These are phyloP conservation scores for Penicillium occitanis DNA, from an alignment of 2,329 filamentous ascomycete genomes.

Conservation along the genomic window DNA sequence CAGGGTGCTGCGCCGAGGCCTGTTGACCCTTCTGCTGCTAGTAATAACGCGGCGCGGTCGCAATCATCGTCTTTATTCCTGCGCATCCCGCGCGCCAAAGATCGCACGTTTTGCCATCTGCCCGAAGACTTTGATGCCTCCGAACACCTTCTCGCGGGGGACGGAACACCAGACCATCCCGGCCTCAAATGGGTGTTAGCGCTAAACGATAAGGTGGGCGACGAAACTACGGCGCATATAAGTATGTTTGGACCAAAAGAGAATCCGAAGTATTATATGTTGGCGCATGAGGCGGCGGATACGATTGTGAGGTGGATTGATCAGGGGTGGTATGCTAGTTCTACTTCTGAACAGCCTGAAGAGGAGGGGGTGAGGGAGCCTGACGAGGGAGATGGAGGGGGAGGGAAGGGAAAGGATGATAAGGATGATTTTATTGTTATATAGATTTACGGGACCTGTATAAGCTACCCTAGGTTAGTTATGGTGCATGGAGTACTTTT, in stretches of 20 bases:
- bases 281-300: slow-evolving; percentile 41
- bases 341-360: slow-evolving; percentile 21
- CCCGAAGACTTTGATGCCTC: slow-evolving; percentile 55
- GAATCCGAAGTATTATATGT: slow-evolving; percentile 46
- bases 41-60: neutral
- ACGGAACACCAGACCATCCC: slow-evolving; percentile 24
- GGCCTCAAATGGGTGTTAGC: slow-evolving; percentile 65
- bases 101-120: slow-evolving; percentile 86
- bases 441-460: neutral
- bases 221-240: slow-evolving; percentile 78
- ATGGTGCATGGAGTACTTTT: neutral
- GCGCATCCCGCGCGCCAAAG: slow-evolving; percentile 47
- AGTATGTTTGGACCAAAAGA: slow-evolving; percentile 48
- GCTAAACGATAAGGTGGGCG: slow-evolving; percentile 73
- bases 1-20: slow-evolving; percentile 53
- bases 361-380: neutral
- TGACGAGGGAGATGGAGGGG: neutral
- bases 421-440: slow-evolving; percentile 22
- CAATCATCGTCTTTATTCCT: slow-evolving; percentile 17
- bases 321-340: slow-evolving; percentile 40
- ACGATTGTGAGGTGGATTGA: slow-evolving; percentile 42
- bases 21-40: slow-evolving; percentile 30
- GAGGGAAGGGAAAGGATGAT: slow-evolving; percentile 22
- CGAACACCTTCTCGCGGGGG: slow-evolving; percentile 25
- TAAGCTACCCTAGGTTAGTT: neutral